phyloP scores from a whole-genome alignment of 306 rosid species.

The Quercus mongolica region DNA sequence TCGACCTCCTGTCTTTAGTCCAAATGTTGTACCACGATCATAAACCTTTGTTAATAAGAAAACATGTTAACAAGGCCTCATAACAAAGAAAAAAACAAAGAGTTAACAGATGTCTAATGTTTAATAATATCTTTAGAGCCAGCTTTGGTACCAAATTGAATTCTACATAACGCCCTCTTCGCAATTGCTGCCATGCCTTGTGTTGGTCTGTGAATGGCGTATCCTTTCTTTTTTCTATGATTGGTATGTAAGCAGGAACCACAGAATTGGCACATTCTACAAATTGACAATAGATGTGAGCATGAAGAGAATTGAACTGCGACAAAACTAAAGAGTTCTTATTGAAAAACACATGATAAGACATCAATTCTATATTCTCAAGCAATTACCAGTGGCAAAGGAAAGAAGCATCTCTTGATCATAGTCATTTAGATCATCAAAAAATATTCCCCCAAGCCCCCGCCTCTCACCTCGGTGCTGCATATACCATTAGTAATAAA shows the following conservation, averaged over 20 bases:
- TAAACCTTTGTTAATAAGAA: conserved; percentile 57
- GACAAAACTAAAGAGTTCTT: not conserved
- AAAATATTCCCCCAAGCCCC: conserved; percentile 98
- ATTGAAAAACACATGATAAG: not conserved
- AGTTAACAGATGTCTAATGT: not conserved
- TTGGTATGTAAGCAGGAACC: conserved; percentile 87
- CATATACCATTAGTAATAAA: conserved; percentile 25
- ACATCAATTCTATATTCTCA: conserved; percentile 11
- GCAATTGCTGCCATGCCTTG: conserved; percentile 94
- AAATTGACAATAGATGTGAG: conserved; percentile 8
- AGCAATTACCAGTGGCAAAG: conserved; percentile 80
- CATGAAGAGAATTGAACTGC: conserved; percentile 13
- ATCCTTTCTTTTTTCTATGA: conserved; percentile 89
- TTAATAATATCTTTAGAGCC: not conserved
- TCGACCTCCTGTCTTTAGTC: conserved; percentile 96
- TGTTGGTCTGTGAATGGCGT: conserved; percentile 67
- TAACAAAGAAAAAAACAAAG: not conserved
- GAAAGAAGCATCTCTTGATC: conserved; percentile 99
- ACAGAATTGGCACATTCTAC: conserved; percentile 97
- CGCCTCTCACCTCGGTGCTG: conserved; percentile 96
- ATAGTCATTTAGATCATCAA: conserved; percentile 89
- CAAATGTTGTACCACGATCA: conserved; percentile 97
- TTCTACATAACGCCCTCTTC: conserved; percentile 94
- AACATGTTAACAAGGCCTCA: conserved; percentile 1
- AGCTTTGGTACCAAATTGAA: conserved; percentile 75